Percentiles rank a stretch among this genome's conserved stretches.
These are phyloP conservation scores for Vigna angularis DNA, from an alignment of 306 rosid species.

Conservation along the genomic window DNA sequence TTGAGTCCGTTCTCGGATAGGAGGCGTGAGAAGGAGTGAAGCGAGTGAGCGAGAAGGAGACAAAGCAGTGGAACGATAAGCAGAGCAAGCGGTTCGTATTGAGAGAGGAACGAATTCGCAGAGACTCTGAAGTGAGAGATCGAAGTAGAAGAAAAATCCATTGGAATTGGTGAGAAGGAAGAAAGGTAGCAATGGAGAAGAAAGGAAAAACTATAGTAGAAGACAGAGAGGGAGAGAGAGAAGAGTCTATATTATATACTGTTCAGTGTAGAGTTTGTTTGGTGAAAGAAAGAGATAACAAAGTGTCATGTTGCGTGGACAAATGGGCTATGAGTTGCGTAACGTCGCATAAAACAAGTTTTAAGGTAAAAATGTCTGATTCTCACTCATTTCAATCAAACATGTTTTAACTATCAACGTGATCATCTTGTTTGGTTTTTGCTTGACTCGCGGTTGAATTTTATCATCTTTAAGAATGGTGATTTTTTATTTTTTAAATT, in stretches of 20 bases:
- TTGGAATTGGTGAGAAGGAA: not conserved
- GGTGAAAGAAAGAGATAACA: no score
- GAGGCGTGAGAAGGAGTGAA: constrained; percentile 36
- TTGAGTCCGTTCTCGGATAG: constrained; percentile 47
- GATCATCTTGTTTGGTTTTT: no score
- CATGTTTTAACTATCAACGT: no score
- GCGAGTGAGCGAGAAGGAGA: constrained; percentile 40
- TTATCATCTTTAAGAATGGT: no score
- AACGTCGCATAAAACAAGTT: no score
- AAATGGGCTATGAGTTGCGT: no score
- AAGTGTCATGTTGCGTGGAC: no score
- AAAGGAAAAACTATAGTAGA: not conserved
- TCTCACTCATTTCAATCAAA: no score
- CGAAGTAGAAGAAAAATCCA: constrained; percentile 45
- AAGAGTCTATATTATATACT: not conserved
- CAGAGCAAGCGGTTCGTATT: constrained; percentile 52
- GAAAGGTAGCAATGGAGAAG: not conserved
- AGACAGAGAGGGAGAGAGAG: not conserved
- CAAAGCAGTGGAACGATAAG: constrained; percentile 48
- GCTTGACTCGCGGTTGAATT: no score
- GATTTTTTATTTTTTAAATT: no score
- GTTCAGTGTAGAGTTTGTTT: no score
- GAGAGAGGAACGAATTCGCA: constrained; percentile 52
- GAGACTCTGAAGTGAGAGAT: constrained; percentile 40
- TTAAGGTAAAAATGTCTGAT: no score